phyloP scores from a whole-genome alignment of 305 asterid species.

The Ajuga reptans region DNA sequence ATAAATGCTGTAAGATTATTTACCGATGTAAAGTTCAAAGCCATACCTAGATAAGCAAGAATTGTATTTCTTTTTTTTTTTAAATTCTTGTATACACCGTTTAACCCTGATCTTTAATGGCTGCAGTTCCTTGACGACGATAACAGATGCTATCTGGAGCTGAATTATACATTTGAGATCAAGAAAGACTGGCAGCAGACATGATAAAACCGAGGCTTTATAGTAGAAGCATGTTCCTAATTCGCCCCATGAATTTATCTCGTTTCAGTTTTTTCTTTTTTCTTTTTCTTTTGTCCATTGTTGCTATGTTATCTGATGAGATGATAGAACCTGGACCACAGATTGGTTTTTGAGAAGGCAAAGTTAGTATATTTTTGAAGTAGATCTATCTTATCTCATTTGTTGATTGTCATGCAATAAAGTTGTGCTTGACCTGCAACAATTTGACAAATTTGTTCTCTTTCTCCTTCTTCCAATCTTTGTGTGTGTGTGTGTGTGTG shows the following conservation, averaged over 20 bases:
- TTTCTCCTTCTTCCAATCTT: background rate
- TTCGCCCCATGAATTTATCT: conserved; percentile 22
- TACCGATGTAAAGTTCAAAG: too few relatives aligned
- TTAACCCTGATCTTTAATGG: background rate
- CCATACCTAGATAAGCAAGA: background rate
- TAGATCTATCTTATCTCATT: conserved; percentile 26
- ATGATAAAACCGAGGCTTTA: conserved; percentile 19
- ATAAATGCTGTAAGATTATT: background rate
- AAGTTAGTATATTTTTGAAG: conserved; percentile 15
- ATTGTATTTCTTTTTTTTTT: background rate
- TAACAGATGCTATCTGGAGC: conserved; percentile 78
- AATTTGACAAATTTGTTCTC: conserved; percentile 11
- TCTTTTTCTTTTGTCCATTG: conserved; percentile 14
- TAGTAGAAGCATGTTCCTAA: conserved; percentile 12
- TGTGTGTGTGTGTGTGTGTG: too few relatives aligned
- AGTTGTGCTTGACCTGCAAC: conserved; percentile 30
- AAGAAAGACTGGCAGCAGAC: conserved; percentile 68
- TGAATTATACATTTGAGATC: conserved; percentile 79
- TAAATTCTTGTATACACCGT: background rate
- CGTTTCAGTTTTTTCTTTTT: conserved; percentile 19
- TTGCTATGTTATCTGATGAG: conserved; percentile 28
- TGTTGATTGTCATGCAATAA: conserved; percentile 31
- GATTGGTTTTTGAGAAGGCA: conserved; percentile 24
- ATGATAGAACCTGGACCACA: conserved; percentile 28
- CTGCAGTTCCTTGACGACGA: conserved; percentile 75